phyloP scores from a whole-genome alignment of 2,329 filamentous ascomycete species.

The Tympanopsis confertula region DNA sequence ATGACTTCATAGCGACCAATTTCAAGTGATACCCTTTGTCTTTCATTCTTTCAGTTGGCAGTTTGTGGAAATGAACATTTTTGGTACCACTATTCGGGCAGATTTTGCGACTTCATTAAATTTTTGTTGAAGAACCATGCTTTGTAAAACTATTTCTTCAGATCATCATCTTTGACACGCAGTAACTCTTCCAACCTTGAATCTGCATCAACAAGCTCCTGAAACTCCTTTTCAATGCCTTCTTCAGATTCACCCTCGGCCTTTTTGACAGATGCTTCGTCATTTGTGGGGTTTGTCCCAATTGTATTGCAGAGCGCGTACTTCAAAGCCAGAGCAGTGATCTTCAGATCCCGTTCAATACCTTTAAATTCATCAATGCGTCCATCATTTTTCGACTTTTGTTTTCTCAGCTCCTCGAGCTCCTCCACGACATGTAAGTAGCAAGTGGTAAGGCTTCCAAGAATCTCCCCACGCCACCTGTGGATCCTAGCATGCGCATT shows the following conservation, averaged over 20 bases:
- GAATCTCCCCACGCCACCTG: conserved; percentile 14
- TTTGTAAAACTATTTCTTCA: too few relatives aligned
- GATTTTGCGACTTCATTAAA: too few relatives aligned
- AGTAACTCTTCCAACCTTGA: conserved; percentile 19
- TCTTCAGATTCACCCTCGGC: conserved; percentile 3
- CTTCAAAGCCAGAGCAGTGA: too few relatives aligned
- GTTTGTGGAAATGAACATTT: conserved; percentile 4
- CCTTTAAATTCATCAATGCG: too few relatives aligned
- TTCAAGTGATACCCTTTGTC: conserved; percentile 9
- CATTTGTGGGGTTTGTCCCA: not conserved
- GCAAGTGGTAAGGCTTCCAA: not conserved
- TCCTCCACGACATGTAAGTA: conserved; percentile 12
- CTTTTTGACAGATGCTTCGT: not conserved
- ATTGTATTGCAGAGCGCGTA: too few relatives aligned
- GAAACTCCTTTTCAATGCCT: conserved; percentile 7
- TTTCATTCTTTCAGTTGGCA: conserved; percentile 5
- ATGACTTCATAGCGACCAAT: conserved; percentile 12
- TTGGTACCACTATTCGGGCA: too few relatives aligned
- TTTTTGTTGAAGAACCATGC: too few relatives aligned
- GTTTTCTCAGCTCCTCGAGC: conserved; percentile 6
- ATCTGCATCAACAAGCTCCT: conserved; percentile 13
- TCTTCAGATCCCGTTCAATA: too few relatives aligned
- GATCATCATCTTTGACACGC: too few relatives aligned
- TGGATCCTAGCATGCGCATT: conserved; percentile 60
- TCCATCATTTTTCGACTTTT: not conserved